Evolutionary conservation across 139 green algal species (phyloP), one percentile per base, ranked within the genome.

Genomic region (Auxenochlorella pyrenoidosa): DNA sequence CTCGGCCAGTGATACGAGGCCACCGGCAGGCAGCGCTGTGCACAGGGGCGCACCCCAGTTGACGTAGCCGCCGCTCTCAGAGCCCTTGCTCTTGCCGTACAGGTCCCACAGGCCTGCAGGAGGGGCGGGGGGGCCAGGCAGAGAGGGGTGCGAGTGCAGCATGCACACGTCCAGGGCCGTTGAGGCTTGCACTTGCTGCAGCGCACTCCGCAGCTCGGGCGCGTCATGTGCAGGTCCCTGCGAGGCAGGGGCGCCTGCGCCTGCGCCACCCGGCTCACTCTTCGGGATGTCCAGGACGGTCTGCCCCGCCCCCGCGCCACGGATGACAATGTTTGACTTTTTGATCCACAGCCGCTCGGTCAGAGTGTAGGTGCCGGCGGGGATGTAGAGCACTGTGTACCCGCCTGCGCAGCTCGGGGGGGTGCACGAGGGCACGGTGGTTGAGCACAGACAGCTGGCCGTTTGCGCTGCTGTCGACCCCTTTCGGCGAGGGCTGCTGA

Each of bases 301-400:
- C 12, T 66, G 16, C 10, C 76, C 76, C 24, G 24, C 58, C 43
- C 76, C 76, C 16, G 76, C 76, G 44, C 76, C 76, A 10, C 76
- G 76, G 21, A 82, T n/a, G 24, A 82, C 76, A 1, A 82, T 41
- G 30, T 47, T 47, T 26, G 76, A 66, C 8, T 66, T 65, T 34
- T 66, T 82, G 76, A 82, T 82, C 41, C 41, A 66, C 44, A 82
- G 47, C 44, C 32, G 44, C 47, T 30, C 32, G 47, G 76, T 82
- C 26, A 82, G 76, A 32, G 76, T 82, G 76, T 82, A 82, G 44
- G 76, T 82, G 76, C 76, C 76, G 32, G 43, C 13, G 13, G 76
- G 76, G 44, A 82, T 68, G 44, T 44, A 66, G 41, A 82, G 76
- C 44, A 82, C 76, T 5, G 47, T 82, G 44, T 68, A 82, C 3